phyloP scores from a whole-genome alignment of 495 filamentous ascomycete genomes.

The Podospora australis region DNA sequence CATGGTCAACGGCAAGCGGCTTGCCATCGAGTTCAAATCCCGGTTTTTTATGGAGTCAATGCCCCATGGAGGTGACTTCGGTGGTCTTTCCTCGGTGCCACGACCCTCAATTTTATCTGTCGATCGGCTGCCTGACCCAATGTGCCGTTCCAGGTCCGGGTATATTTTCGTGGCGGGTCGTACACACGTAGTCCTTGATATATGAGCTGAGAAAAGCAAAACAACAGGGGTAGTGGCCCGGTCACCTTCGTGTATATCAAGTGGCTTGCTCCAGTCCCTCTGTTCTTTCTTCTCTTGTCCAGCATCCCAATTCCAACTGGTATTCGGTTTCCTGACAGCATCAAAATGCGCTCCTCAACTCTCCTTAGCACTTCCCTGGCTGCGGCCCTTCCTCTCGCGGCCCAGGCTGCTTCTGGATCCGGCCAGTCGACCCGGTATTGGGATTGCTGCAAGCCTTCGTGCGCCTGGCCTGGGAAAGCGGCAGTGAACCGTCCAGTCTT shows the following conservation, averaged over 20 bases:
- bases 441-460: constrained; percentile 59
- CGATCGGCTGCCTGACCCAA: neutral
- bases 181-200: neutral
- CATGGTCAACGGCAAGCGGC: neutral
- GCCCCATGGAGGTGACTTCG: constrained; percentile 3
- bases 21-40: constrained; percentile 1
- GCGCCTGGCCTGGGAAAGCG: constrained; percentile 51
- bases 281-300: neutral
- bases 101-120: neutral
- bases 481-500: constrained; percentile 41
- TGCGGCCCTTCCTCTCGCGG: constrained; percentile 18
- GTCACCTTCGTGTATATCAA: neutral
- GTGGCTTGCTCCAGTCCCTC: neutral
- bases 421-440: constrained; percentile 35
- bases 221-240: neutral
- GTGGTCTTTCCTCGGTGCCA: constrained; percentile 9
- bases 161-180: neutral
- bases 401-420: constrained; percentile 18
- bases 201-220: neutral
- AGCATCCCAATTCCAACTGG: neutral
- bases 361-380: constrained; percentile 16
- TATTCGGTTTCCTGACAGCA: neutral
- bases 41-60: neutral
- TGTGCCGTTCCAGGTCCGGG: neutral
- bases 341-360: constrained; percentile 20